These are phyloP conservation scores for Leccinum pellstonianum DNA, from an alignment of 768 basidiomycete genomes.

Conservation along the genomic window DNA sequence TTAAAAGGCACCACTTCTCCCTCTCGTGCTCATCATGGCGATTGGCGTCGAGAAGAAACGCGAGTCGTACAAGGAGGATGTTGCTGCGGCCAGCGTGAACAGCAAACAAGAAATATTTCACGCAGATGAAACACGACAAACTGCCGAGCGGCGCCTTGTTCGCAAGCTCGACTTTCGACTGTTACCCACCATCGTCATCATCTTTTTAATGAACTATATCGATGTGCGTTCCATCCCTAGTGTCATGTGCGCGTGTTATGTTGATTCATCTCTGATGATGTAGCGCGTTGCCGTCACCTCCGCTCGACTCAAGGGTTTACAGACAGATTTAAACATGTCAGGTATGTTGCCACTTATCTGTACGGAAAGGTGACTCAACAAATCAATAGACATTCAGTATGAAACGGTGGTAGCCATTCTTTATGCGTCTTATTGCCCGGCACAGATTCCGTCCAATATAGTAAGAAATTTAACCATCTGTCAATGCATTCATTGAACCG, in stretches of 20 bases:
- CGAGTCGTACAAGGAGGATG: constrained; percentile 8
- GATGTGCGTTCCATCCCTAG: constrained; percentile 13
- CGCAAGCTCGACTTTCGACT: constrained; percentile 30
- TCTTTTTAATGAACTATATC: constrained; percentile 30
- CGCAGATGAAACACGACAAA: constrained; percentile 8
- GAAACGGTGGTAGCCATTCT: constrained; percentile 50
- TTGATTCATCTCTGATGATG: not conserved
- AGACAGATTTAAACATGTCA: constrained; percentile 36
- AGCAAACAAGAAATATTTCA: not conserved
- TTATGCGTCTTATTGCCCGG: constrained; percentile 59
- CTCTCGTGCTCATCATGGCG: constrained; percentile 13
- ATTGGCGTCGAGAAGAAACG: constrained; percentile 16
- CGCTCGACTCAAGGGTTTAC: constrained; percentile 40
- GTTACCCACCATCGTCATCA: constrained; percentile 27
- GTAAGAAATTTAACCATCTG: constrained; percentile 27
- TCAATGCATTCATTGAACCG: not conserved
- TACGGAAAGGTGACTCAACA: not conserved
- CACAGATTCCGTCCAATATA: constrained; percentile 69
- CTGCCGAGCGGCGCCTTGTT: constrained; percentile 21
- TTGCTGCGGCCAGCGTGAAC: not conserved
- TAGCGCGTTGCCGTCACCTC: constrained; percentile 41
- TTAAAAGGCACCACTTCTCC: not conserved
- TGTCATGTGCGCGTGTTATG: not conserved
- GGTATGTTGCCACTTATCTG: constrained; percentile 16
- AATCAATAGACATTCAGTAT: constrained; percentile 48